Conservation (phyloP, 2,329 filamentous ascomycete genomes). For the Botrytis pseudocinerea region DNA sequence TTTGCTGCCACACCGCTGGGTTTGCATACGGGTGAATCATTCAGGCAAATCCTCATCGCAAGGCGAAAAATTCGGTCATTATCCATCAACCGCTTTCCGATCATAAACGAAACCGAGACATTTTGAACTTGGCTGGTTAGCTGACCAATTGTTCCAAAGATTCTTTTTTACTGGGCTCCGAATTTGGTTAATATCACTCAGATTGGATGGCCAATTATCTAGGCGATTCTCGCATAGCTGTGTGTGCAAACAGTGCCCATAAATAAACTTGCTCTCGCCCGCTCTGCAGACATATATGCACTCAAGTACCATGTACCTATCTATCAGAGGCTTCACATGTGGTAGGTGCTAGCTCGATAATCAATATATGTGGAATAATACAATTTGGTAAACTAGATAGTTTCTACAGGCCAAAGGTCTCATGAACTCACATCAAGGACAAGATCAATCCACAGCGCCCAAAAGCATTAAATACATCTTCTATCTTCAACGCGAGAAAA, state of each 20-base stretch:
- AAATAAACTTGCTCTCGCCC: not conserved
- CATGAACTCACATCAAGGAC: not conserved
- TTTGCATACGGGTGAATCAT: not conserved
- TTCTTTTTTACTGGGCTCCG: not conserved
- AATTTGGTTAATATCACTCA: not conserved
- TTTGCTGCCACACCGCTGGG: slow-evolving; percentile 13
- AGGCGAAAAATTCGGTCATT: not conserved
- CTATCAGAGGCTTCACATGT: not conserved
- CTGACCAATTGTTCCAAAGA: not conserved
- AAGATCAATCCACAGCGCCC: not conserved
- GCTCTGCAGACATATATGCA: not conserved
- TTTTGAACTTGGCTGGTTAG: not conserved
- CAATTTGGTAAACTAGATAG: not conserved
- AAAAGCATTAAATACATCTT: not conserved
- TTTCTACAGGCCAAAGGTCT: not conserved
- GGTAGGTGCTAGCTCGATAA: not conserved
- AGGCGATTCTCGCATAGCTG: not conserved
- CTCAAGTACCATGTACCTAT: not conserved
- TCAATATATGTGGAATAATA: not conserved
- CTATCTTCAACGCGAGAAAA: not conserved
- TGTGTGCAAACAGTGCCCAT: not conserved
- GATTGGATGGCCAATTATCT: not conserved
- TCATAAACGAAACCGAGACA: not conserved
- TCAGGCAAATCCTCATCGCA: not conserved
- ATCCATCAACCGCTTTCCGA: not conserved